Percentiles rank a stretch among this genome's conserved stretches.
phyloP scores from a whole-genome alignment of 768 basidiomycete genomes.

The Phylloporus arenicola region DNA sequence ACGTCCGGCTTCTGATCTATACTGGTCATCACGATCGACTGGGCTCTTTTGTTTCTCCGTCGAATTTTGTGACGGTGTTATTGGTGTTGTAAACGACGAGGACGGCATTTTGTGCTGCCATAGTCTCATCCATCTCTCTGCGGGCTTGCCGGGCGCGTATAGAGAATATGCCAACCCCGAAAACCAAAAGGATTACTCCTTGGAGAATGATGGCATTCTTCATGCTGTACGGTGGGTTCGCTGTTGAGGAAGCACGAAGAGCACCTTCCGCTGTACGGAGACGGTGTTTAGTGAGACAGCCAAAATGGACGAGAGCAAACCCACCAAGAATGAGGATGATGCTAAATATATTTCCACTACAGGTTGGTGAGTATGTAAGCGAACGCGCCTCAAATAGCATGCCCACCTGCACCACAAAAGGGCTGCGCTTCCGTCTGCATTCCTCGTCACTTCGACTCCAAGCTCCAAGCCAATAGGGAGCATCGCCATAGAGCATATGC shows the following conservation, averaged over 20 bases:
- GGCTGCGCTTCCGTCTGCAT: conserved; percentile 72
- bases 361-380: not conserved
- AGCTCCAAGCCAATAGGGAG: conserved; percentile 76
- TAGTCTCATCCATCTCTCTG: conserved; percentile 57
- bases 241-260: conserved; percentile 55
- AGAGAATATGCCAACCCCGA: conserved; percentile 42
- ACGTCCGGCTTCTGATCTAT: not conserved
- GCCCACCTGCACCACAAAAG: conserved; percentile 71
- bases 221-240: conserved; percentile 73
- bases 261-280: conserved; percentile 52
- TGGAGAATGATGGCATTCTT: conserved; percentile 61
- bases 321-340: conserved; percentile 59
- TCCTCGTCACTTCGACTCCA: conserved; percentile 73
- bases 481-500: conserved; percentile 59
- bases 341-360: conserved; percentile 61
- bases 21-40: not conserved
- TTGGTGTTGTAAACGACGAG: not conserved
- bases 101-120: conserved; percentile 15
- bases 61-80: not conserved
- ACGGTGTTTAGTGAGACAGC: not conserved
- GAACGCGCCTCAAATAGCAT: not conserved
- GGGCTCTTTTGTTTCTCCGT: not conserved
- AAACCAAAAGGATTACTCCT: conserved; percentile 42
- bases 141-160: conserved; percentile 58
- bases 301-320: conserved; percentile 17